phyloP scores from a whole-genome alignment of 2,329 filamentous ascomycete species.

The Septoria linicola region DNA sequence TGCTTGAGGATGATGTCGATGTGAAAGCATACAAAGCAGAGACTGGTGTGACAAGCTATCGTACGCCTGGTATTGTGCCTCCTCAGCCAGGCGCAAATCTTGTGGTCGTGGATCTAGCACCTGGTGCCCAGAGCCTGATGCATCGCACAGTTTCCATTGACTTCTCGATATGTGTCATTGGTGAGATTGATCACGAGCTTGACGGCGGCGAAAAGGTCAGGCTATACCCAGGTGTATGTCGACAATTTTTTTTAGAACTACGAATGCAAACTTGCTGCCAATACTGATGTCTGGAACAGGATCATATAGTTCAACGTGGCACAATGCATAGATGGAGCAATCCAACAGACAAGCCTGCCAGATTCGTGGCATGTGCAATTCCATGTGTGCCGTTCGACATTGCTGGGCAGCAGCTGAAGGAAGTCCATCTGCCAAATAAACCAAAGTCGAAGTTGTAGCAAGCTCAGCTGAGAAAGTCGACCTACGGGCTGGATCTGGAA shows the following conservation, averaged over 20 bases:
- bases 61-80: conserved; percentile 19
- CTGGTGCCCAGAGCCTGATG: conserved; percentile 25
- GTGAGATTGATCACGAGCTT: conserved; percentile 29
- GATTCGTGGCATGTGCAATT: conserved; percentile 23
- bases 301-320: conserved; percentile 28
- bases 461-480: too few relatives aligned
- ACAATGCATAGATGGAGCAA: conserved; percentile 29
- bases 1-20: conserved; percentile 22
- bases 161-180: conserved; percentile 24
- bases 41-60: conserved; percentile 21
- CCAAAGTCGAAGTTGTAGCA: conserved; percentile 5
- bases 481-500: too few relatives aligned
- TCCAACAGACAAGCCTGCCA: conserved; percentile 25
- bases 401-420: conserved; percentile 21
- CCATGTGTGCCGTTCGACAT: conserved; percentile 27
- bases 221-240: conserved; percentile 25
- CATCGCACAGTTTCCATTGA: conserved; percentile 28
- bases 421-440: conserved; percentile 8
- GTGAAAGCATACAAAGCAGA: conserved; percentile 25
- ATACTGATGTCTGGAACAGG: conserved; percentile 18
- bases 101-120: conserved; percentile 26
- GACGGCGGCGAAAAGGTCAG: conserved; percentile 27
- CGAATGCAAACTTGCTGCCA: background rate
- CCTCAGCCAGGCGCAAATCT: conserved; percentile 24
- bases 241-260: too few relatives aligned